Evolutionary conservation across 345 rosid species (phyloP).

Genomic region (Physaria fendleri): DNA sequence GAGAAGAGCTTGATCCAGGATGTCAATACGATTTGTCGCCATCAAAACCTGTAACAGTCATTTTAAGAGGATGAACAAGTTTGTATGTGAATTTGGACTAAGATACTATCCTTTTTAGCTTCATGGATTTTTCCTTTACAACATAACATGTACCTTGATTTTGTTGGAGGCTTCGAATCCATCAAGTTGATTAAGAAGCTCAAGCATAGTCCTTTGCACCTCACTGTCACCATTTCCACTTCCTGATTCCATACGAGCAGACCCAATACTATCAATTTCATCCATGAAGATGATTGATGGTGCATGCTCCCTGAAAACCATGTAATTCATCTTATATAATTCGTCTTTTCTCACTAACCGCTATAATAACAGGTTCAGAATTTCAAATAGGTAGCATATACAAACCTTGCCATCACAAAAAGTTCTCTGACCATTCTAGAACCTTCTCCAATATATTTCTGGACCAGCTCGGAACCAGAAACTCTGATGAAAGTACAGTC

Average conservation of each 20-base stretch:
- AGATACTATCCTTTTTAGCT: not conserved
- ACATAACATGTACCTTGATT: conserved; percentile 59
- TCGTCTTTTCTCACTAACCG: not conserved
- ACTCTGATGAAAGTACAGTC: conserved; percentile 99
- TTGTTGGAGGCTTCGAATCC: conserved; percentile 99
- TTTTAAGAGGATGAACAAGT: not conserved
- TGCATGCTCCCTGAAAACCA: conserved; percentile 74
- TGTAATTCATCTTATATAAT: not conserved
- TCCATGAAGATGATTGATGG: conserved; percentile 99
- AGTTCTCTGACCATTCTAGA: conserved; percentile 99
- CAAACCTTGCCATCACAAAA: conserved; percentile 98
- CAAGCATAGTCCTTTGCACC: conserved; percentile 97
- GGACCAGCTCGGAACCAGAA: conserved; percentile 95
- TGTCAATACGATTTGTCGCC: conserved; percentile 99
- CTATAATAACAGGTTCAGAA: not conserved
- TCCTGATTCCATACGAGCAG: conserved; percentile 99
- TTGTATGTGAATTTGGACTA: not conserved
- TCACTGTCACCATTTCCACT: conserved; percentile 99
- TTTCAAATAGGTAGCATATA: not conserved
- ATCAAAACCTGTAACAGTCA: conserved; percentile 66
- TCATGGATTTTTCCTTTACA: not conserved
- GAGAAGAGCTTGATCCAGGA: conserved; percentile 93
- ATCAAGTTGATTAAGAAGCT: conserved; percentile 98
- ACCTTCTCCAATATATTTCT: conserved; percentile 97
- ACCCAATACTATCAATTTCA: conserved; percentile 96